phyloP scores from a whole-genome alignment of 176 grass and related monocot species.

The Avena atlantica region DNA sequence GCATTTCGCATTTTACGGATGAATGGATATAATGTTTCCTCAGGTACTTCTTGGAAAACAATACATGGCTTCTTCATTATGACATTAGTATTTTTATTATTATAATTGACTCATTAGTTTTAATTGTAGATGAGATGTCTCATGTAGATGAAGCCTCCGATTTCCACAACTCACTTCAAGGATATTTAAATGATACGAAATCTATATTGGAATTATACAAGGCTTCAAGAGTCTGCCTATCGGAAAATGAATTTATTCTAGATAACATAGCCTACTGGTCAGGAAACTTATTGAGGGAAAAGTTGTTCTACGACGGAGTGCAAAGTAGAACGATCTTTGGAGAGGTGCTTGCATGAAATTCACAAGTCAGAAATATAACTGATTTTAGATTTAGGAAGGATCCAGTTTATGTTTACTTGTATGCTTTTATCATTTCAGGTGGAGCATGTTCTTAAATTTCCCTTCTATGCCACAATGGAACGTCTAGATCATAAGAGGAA shows the following conservation, averaged over 20 bases:
- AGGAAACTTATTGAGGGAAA: conserved; percentile 48
- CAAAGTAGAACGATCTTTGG: background rate
- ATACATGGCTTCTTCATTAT: conserved; percentile 29
- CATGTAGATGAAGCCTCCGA: conserved; percentile 39
- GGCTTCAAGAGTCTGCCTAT: conserved; percentile 71
- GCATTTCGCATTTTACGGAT: conserved; percentile 72
- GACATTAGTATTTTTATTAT: background rate
- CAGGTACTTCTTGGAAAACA: conserved; percentile 41
- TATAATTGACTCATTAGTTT: background rate
- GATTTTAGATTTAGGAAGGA: too few species aligned
- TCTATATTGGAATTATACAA: conserved; percentile 67
- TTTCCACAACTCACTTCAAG: conserved; percentile 62
- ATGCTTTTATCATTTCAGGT: background rate
- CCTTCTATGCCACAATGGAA: background rate
- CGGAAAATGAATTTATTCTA: conserved; percentile 50
- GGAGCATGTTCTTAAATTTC: background rate
- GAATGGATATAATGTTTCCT: conserved; percentile 70
- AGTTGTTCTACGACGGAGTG: conserved; percentile 23
- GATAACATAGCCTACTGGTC: conserved; percentile 61
- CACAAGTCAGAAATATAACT: background rate
- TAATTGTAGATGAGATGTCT: conserved; percentile 55
- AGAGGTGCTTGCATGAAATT: conserved; percentile 47
- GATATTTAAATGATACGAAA: conserved; percentile 63
- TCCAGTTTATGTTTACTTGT: background rate
- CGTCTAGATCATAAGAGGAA: background rate